Conservation (phyloP, 257 asterid genomes). For the Lithospermum erythrorhizon region DNA sequence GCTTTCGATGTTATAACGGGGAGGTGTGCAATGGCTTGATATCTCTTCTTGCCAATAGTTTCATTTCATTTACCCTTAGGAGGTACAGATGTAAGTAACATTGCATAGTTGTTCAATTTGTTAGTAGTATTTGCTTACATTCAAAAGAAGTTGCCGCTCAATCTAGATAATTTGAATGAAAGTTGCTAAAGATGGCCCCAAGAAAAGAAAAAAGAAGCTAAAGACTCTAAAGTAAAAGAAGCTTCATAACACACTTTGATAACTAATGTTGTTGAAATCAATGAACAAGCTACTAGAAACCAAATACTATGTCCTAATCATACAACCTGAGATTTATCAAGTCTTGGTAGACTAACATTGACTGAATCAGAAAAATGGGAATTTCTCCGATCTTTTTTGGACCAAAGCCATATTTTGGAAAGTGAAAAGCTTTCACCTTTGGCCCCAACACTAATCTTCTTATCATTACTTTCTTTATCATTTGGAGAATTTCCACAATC, state of each 20-base stretch:
- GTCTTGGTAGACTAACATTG: conserved; percentile 36
- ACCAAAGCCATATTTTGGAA: conserved; percentile 96
- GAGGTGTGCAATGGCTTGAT: too few species aligned
- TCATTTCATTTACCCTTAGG: too few species aligned
- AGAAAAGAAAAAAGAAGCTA: not conserved
- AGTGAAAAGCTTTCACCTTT: conserved; percentile 96
- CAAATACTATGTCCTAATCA: not conserved
- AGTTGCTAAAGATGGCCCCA: not conserved
- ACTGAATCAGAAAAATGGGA: conserved; percentile 30
- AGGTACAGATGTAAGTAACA: too few species aligned
- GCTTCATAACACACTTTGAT: not conserved
- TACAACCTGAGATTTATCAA: conserved; percentile 8
- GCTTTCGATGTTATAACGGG: too few species aligned
- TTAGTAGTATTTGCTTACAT: not conserved
- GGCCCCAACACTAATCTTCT: conserved; percentile 58
- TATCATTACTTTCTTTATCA: conserved; percentile 45
- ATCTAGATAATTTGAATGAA: not conserved
- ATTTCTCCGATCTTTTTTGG: conserved; percentile 60
- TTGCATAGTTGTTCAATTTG: too few species aligned
- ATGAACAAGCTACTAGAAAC: not conserved
- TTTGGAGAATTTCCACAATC: conserved; percentile 38
- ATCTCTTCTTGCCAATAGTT: too few species aligned
- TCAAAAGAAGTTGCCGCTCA: not conserved
- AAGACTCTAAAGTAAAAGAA: not conserved
- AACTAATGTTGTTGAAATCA: not conserved